Evolutionary conservation across 495 filamentous ascomycete genomes (phyloP), one percentile per base, ranked within the genome.

Genomic region (Penicillium turbatum): DNA sequence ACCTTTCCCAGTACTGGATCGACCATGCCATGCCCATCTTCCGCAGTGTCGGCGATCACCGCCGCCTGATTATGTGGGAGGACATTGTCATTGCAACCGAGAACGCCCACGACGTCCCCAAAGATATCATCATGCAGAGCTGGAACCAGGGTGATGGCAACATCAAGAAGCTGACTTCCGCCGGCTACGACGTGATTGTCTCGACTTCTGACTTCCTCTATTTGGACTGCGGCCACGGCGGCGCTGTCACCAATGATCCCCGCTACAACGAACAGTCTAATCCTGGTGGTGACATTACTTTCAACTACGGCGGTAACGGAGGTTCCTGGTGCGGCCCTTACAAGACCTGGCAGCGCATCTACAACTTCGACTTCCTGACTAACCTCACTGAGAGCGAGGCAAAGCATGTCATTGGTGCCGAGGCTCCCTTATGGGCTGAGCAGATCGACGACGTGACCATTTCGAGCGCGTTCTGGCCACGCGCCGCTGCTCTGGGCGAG

Each of bases 301-400:
- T 81, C 70, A 82, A 82, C 70, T 82, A 72, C 53, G 70, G 68
- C 35, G 79, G 75, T 54, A 61, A 60, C 48, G 79, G 79, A 16
- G 79, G 78, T n/a, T 75, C 71, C 52, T 82, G 79, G 79, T 82
- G 79, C 57, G 78, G 72, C 0, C 79, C 79, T 0, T 82, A 82
- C 68, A 82, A 82, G 60, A 79, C 78, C 56, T 82, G 79, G 79
- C 79, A 82, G 56, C 77, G 79, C 15, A 80, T 82, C 65, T 82
- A 82, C 67, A 76, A 80, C 67, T 82, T 74, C 62, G 79, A 82
- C 52, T 82, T 82, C 62, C 77, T 78, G 11, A 48, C 57, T 17
- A 76, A 76, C 53, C 73, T 82, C 17, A 77, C 77, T 21, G 57
- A 50, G 2, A 49, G 62, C 0, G 71, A 82, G 51, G 70, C 69